Conservation (phyloP, 768 basidiomycete genomes). For the Fibroporia radiculosa region DNA sequence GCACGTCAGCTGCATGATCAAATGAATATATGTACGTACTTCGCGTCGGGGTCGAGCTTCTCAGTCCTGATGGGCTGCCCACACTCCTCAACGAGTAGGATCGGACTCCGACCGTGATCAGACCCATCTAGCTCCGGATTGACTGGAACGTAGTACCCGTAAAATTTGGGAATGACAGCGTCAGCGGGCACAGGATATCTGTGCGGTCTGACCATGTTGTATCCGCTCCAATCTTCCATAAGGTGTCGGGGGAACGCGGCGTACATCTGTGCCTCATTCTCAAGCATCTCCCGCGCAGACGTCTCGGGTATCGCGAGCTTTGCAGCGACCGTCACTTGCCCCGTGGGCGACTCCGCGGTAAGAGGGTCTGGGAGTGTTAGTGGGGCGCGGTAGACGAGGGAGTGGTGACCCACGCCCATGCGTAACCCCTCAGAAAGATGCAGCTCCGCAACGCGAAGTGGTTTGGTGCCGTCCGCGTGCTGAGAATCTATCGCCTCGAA, state of each 20-base stretch:
- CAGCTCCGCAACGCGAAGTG: conserved; percentile 23
- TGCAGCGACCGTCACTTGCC: conserved; percentile 21
- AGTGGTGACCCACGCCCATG: conserved; percentile 45
- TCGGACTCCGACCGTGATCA: conserved; percentile 22
- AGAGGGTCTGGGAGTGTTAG: conserved; percentile 39
- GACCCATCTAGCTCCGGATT: neutral
- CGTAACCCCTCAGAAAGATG: conserved; percentile 32
- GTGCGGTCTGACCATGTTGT: conserved; percentile 35
- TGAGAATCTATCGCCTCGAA: neutral
- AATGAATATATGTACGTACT: conserved; percentile 6
- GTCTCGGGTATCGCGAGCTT: conserved; percentile 14
- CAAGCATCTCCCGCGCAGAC: conserved; percentile 14
- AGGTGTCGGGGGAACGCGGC: conserved; percentile 36
- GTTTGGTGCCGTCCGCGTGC: neutral
- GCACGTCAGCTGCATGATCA: too few species aligned
- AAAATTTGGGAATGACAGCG: conserved; percentile 55
- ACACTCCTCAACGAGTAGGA: conserved; percentile 42
- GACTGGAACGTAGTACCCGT: conserved; percentile 44
- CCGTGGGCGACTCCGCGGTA: conserved; percentile 16
- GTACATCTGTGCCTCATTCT: conserved; percentile 37
- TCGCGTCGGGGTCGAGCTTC: conserved; percentile 15
- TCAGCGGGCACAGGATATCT: conserved; percentile 37
- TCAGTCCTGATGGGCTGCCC: conserved; percentile 27
- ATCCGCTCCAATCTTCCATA: conserved; percentile 44
- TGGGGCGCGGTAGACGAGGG: conserved; percentile 41